phyloP scores from a whole-genome alignment of 768 basidiomycete genomes.

The Pleurotus citrinopileatus region DNA sequence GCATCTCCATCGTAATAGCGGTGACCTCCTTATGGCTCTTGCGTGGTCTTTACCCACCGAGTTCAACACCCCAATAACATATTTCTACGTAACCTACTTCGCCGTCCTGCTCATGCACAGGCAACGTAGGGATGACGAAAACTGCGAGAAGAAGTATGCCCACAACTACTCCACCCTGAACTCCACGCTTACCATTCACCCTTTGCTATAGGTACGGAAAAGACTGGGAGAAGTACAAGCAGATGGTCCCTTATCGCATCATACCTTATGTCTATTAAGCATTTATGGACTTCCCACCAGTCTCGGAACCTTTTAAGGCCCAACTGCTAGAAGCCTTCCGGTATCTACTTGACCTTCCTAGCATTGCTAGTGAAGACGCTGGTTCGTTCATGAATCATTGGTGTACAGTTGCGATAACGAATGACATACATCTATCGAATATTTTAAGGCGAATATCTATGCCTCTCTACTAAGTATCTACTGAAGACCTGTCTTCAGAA shows the following conservation, averaged over 20 bases:
- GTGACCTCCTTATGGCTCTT: conserved; percentile 84
- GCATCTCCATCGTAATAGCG: conserved; percentile 35
- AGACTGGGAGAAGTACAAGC: conserved; percentile 91
- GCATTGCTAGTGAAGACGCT: too few species aligned
- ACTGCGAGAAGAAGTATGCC: conserved; percentile 81
- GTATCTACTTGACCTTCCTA: too few species aligned
- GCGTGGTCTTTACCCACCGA: conserved; percentile 95
- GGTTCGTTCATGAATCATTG: too few species aligned
- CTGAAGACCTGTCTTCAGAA: too few species aligned
- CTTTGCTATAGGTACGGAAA: conserved; percentile 69
- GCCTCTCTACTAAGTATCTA: too few species aligned
- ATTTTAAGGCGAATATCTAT: too few species aligned
- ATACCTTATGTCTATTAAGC: conserved; percentile 77
- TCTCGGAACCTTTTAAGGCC: too few species aligned
- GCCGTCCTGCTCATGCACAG: conserved; percentile 86
- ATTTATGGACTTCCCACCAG: not conserved
- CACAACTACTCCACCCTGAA: conserved; percentile 2
- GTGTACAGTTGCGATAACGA: too few species aligned
- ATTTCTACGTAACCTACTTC: conserved; percentile 94
- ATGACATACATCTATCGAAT: too few species aligned
- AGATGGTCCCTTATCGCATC: conserved; percentile 81
- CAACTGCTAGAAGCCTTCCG: too few species aligned
- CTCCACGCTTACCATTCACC: not conserved
- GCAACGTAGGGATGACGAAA: conserved; percentile 88
- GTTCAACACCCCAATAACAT: conserved; percentile 89